Evolutionary conservation across 371 early-diverging fungal genomes (phyloP).

Genomic region (Syncephalastrum monosporum): DNA sequence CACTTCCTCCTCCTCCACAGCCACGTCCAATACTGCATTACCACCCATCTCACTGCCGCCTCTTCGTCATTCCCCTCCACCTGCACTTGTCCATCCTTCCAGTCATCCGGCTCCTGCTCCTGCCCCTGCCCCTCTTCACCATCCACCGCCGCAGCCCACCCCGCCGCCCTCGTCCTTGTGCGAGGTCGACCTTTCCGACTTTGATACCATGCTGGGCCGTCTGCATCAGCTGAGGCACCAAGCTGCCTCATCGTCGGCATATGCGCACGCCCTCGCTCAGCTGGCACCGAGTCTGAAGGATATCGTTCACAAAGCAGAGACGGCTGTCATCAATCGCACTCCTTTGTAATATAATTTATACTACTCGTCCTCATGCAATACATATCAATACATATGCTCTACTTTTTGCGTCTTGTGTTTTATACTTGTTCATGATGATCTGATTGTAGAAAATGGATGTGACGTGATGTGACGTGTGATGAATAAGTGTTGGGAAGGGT

Average conservation of each 20-base stretch:
- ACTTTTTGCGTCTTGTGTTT: too few species aligned
- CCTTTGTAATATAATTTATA: too few species aligned
- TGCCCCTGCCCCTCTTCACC: neutral
- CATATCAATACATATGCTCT: too few species aligned
- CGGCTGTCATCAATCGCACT: neutral
- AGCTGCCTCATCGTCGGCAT: constrained; percentile 11
- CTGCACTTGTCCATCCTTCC: too few species aligned
- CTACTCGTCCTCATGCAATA: too few species aligned
- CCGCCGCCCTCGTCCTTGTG: constrained; percentile 1
- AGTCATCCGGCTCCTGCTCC: neutral
- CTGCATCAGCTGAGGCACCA: constrained; percentile 11
- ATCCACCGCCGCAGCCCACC: neutral
- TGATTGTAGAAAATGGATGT: too few species aligned
- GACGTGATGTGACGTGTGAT: too few species aligned
- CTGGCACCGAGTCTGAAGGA: constrained; percentile 9
- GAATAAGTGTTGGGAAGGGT: too few species aligned
- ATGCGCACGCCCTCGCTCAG: constrained; percentile 10
- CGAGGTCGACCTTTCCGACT: constrained; percentile 10
- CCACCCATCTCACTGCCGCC: constrained; percentile 19
- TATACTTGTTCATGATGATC: too few species aligned
- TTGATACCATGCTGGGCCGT: constrained; percentile 15
- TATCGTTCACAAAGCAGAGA: constrained; percentile 12
- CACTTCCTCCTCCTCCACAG: neutral
- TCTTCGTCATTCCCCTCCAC: neutral
- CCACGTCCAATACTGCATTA: constrained; percentile 9